phyloP scores from a whole-genome alignment of 2,329 filamentous ascomycete species.

The Fusarium illudens region DNA sequence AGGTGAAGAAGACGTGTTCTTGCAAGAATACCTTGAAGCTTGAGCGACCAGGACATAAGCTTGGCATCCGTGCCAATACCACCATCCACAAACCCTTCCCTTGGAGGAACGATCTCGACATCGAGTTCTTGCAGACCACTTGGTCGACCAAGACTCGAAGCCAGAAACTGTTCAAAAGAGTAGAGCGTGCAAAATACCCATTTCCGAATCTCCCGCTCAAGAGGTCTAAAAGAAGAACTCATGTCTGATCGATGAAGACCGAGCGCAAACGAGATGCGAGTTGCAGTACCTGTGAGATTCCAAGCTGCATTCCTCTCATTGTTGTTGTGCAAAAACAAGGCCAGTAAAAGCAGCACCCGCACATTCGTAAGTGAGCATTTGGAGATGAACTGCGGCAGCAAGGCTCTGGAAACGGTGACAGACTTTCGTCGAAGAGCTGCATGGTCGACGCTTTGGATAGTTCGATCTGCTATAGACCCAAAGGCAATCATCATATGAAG shows the following conservation, averaged over 20 bases:
- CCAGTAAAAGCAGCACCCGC: constrained; percentile 19
- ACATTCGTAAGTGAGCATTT: constrained; percentile 31
- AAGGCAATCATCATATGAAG: constrained; percentile 51
- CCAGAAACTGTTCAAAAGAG: constrained; percentile 49
- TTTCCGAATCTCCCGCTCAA: constrained; percentile 48
- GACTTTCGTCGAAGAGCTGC: constrained; percentile 34
- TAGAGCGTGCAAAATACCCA: constrained; percentile 51
- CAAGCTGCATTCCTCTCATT: constrained; percentile 51
- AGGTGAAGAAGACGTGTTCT: constrained; percentile 38
- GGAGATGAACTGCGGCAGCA: constrained; percentile 30
- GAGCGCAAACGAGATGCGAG: constrained; percentile 44
- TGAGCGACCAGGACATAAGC: constrained; percentile 44
- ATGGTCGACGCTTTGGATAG: constrained; percentile 41
- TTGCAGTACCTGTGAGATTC: constrained; percentile 47
- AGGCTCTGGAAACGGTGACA: constrained; percentile 4
- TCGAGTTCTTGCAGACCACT: constrained; percentile 48
- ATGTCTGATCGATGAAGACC: constrained; percentile 46
- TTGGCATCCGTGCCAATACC: constrained; percentile 42
- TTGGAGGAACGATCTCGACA: constrained; percentile 45
- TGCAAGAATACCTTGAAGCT: constrained; percentile 43
- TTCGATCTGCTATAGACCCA: constrained; percentile 43
- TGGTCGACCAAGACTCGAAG: constrained; percentile 48
- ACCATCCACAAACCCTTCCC: constrained; percentile 41
- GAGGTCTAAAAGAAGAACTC: constrained; percentile 42
- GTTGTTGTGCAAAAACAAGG: constrained; percentile 50